phyloP scores from a whole-genome alignment of 2,329 filamentous ascomycete genomes.

The Colletotrichum phormii region DNA sequence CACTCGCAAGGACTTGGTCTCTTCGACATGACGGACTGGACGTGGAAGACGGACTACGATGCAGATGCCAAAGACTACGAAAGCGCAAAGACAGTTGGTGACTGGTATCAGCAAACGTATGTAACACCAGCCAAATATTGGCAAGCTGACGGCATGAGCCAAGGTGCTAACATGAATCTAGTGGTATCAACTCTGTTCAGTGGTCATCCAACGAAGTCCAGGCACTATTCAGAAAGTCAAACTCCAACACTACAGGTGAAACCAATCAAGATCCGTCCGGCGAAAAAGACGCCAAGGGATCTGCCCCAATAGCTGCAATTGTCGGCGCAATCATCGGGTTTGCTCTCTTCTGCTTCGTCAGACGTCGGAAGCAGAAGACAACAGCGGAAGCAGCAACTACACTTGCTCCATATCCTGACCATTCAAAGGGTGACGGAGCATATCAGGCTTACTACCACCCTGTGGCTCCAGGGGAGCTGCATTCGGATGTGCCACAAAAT shows the following conservation, averaged over 20 bases:
- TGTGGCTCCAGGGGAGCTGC: background rate
- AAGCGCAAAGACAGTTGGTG: background rate
- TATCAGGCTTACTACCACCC: background rate
- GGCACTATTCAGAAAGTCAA: background rate
- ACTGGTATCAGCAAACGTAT: slow-evolving; percentile 33
- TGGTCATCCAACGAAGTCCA: slow-evolving; percentile 29
- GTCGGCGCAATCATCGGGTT: background rate
- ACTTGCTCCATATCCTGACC: background rate
- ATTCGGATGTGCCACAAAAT: background rate
- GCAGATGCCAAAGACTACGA: slow-evolving; percentile 26
- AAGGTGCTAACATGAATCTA: background rate
- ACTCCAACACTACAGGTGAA: background rate
- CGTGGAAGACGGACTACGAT: slow-evolving; percentile 31
- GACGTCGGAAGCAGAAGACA: background rate
- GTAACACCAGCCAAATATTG: background rate
- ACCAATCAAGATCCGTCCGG: background rate
- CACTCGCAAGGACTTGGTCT: slow-evolving; percentile 31
- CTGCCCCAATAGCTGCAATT: background rate
- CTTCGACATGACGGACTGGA: slow-evolving; percentile 28
- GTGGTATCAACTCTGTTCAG: background rate
- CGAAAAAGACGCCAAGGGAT: background rate
- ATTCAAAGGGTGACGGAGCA: background rate
- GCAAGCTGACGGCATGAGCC: background rate
- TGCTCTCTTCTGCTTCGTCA: slow-evolving; percentile 3
- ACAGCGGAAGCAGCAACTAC: background rate